Conservation (phyloP, 2,329 filamentous ascomycete species). For the Pezicula carpinea region DNA sequence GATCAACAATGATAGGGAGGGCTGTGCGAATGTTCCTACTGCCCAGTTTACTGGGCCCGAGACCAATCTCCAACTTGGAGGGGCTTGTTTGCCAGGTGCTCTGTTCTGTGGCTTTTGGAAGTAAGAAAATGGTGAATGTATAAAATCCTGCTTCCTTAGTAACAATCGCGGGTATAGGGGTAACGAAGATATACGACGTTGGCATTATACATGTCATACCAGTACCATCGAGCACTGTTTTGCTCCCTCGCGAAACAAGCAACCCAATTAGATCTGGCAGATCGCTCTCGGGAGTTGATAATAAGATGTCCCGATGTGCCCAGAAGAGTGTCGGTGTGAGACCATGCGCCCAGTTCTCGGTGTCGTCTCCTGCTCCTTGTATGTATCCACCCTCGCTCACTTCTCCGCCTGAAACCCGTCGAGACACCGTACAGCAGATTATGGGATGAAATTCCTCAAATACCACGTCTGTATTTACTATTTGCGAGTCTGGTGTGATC, state of each 20-base stretch:
- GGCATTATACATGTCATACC: constrained; percentile 18
- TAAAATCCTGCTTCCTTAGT: not conserved
- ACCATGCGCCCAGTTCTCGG: constrained; percentile 84
- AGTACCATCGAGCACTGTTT: not conserved
- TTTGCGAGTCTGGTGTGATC: constrained; percentile 66
- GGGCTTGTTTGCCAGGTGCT: constrained; percentile 36
- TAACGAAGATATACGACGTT: constrained; percentile 23
- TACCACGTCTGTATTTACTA: constrained; percentile 35
- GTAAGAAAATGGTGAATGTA: constrained; percentile 34
- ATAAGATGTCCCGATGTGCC: constrained; percentile 56
- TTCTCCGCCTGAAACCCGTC: constrained; percentile 64
- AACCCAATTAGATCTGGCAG: constrained; percentile 45
- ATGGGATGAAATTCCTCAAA: constrained; percentile 64
- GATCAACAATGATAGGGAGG: constrained; percentile 40
- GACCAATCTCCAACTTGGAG: constrained; percentile 49
- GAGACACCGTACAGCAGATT: constrained; percentile 81
- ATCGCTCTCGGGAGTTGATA: constrained; percentile 62
- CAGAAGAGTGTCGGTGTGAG: constrained; percentile 80
- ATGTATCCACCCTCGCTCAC: constrained; percentile 73
- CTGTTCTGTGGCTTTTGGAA: constrained; percentile 37
- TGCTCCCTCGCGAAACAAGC: constrained; percentile 33
- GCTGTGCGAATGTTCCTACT: constrained; percentile 76
- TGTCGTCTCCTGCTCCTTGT: constrained; percentile 92
- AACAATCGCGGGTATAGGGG: constrained; percentile 11
- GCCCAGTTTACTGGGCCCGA: constrained; percentile 70